Conservation (phyloP, 2,329 filamentous ascomycete species). For the Fusarium burgessii region DNA sequence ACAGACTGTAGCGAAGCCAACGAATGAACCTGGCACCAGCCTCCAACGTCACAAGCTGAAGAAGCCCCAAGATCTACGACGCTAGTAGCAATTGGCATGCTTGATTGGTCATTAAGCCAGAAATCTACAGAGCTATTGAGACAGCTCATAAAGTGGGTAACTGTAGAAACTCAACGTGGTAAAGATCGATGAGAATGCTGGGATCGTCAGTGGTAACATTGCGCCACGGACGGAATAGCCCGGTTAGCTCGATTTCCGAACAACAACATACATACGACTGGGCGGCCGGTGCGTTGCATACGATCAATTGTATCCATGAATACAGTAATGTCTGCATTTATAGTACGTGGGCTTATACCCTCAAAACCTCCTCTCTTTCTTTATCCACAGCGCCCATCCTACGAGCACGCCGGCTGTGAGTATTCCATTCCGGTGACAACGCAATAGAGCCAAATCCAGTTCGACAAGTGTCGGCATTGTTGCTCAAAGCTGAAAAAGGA, state of each 20-base stretch:
- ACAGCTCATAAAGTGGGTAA: neutral
- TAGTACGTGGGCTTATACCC: too few relatives aligned
- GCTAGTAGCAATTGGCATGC: fast-evolving
- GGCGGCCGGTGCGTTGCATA: too few relatives aligned
- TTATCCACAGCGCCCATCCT: neutral
- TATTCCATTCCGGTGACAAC: neutral
- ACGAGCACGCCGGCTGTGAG: neutral
- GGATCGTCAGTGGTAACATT: neutral
- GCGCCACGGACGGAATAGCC: neutral
- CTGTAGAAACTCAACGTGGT: neutral
- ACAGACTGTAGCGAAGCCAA: neutral
- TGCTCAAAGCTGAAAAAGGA: neutral
- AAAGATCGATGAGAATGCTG: neutral
- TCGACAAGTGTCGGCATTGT: neutral
- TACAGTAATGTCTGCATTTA: fast-evolving
- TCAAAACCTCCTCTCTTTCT: neutral
- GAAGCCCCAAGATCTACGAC: neutral
- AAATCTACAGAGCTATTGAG: neutral
- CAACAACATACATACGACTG: too few relatives aligned
- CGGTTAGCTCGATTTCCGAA: fast-evolving
- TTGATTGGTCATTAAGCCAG: neutral
- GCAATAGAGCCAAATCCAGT: neutral
- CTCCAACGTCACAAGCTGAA: neutral
- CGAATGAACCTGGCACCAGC: neutral
- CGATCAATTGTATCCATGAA: too few relatives aligned